A percentile compares a stretch with the other conserved stretches of the same genome.
Conservation (phyloP, 768 basidiomycete species). For the Leccinum broughii region DNA sequence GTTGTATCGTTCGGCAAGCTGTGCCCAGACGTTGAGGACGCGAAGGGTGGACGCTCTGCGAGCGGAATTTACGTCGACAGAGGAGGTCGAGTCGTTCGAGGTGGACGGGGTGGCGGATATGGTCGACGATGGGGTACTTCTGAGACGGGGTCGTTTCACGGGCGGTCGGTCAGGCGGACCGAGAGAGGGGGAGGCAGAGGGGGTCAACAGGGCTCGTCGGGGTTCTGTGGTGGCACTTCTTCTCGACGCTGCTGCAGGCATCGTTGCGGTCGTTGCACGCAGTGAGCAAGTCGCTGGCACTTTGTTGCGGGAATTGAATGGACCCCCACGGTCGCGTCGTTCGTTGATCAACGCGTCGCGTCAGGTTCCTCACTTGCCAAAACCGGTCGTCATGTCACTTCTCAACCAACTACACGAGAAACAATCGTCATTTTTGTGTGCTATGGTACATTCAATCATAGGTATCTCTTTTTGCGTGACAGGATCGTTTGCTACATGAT, state of each 20-base stretch:
- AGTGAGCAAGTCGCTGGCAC: neutral
- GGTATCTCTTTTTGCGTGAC: slow-evolving; percentile 16
- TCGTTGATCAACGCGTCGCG: slow-evolving; percentile 17
- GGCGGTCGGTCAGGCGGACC: slow-evolving; percentile 40
- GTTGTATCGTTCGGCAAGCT: slow-evolving; percentile 67
- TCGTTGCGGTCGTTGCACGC: slow-evolving; percentile 12
- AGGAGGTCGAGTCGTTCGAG: slow-evolving; percentile 28
- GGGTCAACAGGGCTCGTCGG: slow-evolving; percentile 21
- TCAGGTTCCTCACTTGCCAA: slow-evolving; percentile 14
- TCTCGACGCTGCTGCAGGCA: slow-evolving; percentile 10
- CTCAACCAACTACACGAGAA: neutral
- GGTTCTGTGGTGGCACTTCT: slow-evolving; percentile 9
- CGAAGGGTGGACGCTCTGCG: slow-evolving; percentile 54
- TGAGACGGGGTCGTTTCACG: slow-evolving; percentile 50
- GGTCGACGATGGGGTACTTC: slow-evolving; percentile 45
- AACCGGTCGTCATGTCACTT: slow-evolving; percentile 1
- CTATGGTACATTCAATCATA: slow-evolving; percentile 18
- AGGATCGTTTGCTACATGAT: slow-evolving; percentile 13
- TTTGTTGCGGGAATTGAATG: slow-evolving; percentile 3
- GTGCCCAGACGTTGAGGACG: slow-evolving; percentile 62
- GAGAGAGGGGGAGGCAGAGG: slow-evolving; percentile 32
- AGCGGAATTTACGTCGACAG: slow-evolving; percentile 50
- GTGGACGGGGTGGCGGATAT: slow-evolving; percentile 37
- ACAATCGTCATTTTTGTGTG: slow-evolving; percentile 11
- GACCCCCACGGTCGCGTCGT: neutral